Conservation (phyloP, 73 alveolate species). For the Stentor coeruleus region DNA sequence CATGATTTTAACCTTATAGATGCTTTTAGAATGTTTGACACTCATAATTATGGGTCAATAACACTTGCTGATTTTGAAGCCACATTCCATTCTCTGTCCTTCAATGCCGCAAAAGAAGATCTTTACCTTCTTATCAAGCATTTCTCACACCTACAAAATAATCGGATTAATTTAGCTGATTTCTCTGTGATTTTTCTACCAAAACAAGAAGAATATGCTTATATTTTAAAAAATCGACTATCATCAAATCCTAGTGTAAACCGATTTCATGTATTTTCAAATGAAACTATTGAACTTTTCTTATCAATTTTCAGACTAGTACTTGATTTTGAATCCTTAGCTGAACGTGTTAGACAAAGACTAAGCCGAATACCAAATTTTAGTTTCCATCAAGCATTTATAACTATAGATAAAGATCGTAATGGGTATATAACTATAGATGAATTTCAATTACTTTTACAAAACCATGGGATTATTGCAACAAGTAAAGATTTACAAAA, state of each 20-base stretch:
- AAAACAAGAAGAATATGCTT: conserved; percentile 27
- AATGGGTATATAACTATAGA: conserved; percentile 28
- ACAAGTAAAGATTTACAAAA: conserved; percentile 38
- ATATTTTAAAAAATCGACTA: conserved; percentile 10
- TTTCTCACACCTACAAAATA: conserved; percentile 33
- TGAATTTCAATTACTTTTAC: conserved; percentile 22
- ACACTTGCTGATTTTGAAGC: conserved; percentile 31
- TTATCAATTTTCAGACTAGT: conserved; percentile 19
- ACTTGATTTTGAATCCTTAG: conserved; percentile 27
- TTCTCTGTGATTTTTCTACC: conserved; percentile 49
- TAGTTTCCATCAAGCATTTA: conserved; percentile 32
- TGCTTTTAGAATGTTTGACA: conserved; percentile 45
- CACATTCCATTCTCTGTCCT: conserved; percentile 25
- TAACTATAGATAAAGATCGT: conserved; percentile 18
- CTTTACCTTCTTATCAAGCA: conserved; percentile 38
- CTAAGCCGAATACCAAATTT: conserved; percentile 28
- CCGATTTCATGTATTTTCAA: conserved; percentile 26
- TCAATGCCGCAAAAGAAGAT: conserved; percentile 37
- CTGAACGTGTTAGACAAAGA: conserved; percentile 28
- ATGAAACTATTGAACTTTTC: conserved; percentile 25
- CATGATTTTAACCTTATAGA: conserved; percentile 49
- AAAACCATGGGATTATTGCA: neutral
- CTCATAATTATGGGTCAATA: conserved; percentile 29
- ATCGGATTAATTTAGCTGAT: conserved; percentile 34
- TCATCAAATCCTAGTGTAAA: conserved; percentile 2